Base-by-base conservation (phyloP, 1,139 yeast species). In the Zygoascus meyerae region DNA sequence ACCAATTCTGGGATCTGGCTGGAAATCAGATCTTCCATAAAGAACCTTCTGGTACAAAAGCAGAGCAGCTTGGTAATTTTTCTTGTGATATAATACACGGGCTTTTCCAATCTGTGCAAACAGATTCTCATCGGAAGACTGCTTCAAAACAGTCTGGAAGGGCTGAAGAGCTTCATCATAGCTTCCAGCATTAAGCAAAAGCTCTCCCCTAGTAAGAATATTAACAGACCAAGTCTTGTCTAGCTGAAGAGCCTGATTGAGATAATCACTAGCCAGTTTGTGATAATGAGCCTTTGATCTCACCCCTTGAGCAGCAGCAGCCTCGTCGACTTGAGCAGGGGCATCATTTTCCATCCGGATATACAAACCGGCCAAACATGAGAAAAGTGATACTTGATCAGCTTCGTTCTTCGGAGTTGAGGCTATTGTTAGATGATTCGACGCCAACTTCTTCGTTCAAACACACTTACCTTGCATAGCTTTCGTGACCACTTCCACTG, bases 1-100 rank as follows among this genome's bases (percentile, higher is more conserved):
- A 18, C 98, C 99, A 49, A 92, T 76, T 66, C 99, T 75, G 16
- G 98, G 95, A 65, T 92, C 98, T 1, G 97, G 97, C 54, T 76
- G 75, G 34, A 80, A 62, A 34, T 55, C 51, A 1, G 97, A 97
- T 53, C 87, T 82, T 45, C 83, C 72, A 41, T 82, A 75, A 55
- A 92, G 72, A 8, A 86, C 83, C 54, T 83, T 86, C 68, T 92
- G 99, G 65, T 85, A 92, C 40, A 85, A 66, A 62, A 83, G 83
- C 56, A 92, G 74, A 14, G 97, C 92, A 7, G 75, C 79, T 30
- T 75, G 65, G 65, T 82, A 89, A 62, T 86, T 85, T 52, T 79
- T 81, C 64, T 83, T 84, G 55, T 77, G 77, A 61, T 86, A 81
- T 32, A 83, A 68, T 26, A 87, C 72, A 52, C 90, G 86, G 1